Base-by-base conservation (phyloP, 2,329 filamentous ascomycete species). In the Boeremia exigua region DNA sequence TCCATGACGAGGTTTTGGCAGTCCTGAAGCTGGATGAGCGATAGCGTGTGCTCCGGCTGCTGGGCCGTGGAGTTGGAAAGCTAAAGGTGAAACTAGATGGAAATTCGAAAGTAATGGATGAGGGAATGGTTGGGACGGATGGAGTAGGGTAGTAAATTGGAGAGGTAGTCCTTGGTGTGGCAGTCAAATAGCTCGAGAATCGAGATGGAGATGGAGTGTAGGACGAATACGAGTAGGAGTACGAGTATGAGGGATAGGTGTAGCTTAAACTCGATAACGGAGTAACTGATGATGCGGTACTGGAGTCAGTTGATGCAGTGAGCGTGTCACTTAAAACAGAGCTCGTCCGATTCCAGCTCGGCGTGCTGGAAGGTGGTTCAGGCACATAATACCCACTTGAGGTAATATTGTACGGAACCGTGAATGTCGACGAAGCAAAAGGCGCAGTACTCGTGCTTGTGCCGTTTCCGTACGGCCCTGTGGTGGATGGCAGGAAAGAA, bases 341-440 rank as follows among this genome's bases (percentile, higher is more conserved):
- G 46, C 40, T 55, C 14, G 52, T 49, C 14, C 15, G 23, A 15
- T 50, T 40, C 53, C 40, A 46, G 23, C 25, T 36, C 9, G 47
- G 42, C 6, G 34, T 36, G 30, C 36, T 56, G 5, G 27, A 37
- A 19, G 43, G 37, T 23, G 37, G 28, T 2, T 12, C 19, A 27
- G 54, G 54, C 19, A 43, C 43, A n/a, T 52, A 44, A 38, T 56
- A 48, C 6, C 48, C 54, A 27, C 50, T 42, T 5, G 47, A 51
- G 11, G 36, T 43, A 2, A 37, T n/a, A n/a, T 56, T 43, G 3
- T 38, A 44, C 8, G 48, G 48, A 33, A 27, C 30, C 1, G 54
- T 52, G 19, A 39, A 28, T 0, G 38, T 33, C 3, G 43, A 33
- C 11, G 48, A 56, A 11, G 43, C 44, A n/a, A 44, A 52, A 12